Conservation (phyloP, 2,329 filamentous ascomycete species). For the Dendryphion nanum region DNA sequence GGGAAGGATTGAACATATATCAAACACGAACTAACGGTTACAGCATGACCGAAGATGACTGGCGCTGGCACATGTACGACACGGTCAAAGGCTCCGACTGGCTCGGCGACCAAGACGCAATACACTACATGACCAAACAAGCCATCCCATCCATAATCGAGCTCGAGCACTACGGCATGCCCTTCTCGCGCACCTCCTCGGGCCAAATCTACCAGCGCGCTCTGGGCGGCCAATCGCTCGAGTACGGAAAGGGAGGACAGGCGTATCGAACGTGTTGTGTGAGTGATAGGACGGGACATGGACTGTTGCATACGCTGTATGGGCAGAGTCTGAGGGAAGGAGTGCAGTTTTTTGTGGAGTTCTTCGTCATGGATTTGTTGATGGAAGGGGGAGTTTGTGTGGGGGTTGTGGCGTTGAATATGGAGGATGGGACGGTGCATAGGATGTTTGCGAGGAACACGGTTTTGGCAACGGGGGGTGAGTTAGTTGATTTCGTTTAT, state of each 20-base stretch:
- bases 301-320: slow-evolving; percentile 52
- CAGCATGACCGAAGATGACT: slow-evolving; percentile 54
- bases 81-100: slow-evolving; percentile 60
- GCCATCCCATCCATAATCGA: slow-evolving; percentile 56
- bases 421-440: slow-evolving; percentile 52
- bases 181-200: slow-evolving; percentile 50
- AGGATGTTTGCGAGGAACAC: slow-evolving; percentile 50
- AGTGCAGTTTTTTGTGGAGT: slow-evolving; percentile 53
- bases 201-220: slow-evolving; percentile 51
- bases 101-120: slow-evolving; percentile 60
- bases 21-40: too few relatives aligned
- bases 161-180: slow-evolving; percentile 56
- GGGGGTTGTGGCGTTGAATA: slow-evolving; percentile 46
- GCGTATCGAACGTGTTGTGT: slow-evolving; percentile 49
- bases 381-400: slow-evolving; percentile 50
- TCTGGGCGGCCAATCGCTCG: slow-evolving; percentile 48
- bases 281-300: slow-evolving; percentile 50
- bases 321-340: slow-evolving; percentile 50
- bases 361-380: slow-evolving; percentile 50
- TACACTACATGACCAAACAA: slow-evolving; percentile 60
- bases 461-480: slow-evolving; percentile 48
- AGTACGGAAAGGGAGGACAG: slow-evolving; percentile 50
- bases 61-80: slow-evolving; percentile 62
- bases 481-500: slow-evolving; percentile 3
- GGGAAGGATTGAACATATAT: too few relatives aligned